phyloP scores from a whole-genome alignment of 176 grass and related monocot genomes.

The barley (Hordeum vulgare) region MorexV3_pseudomolecules_assembly NC_058522.1:238881361-238881860 shows the following conservation, averaged over 20 bases:
- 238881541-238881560: not conserved
- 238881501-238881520: not conserved
- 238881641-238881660: slow-evolving; percentile 17
- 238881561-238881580: not conserved
- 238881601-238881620: slow-evolving; percentile 42
- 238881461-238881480: not conserved
- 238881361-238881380: not conserved
- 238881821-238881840: not conserved
- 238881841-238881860: not conserved
- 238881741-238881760: slow-evolving; percentile 15
- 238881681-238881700: slow-evolving; percentile 6
- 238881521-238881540: not conserved
- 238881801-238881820: not conserved
- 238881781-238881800: not conserved
- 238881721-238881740: slow-evolving; percentile 17
- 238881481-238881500: not conserved
- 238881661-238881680: slow-evolving; percentile 4
- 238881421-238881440: not conserved
- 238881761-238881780: not conserved
- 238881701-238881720: slow-evolving; percentile 11
- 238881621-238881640: slow-evolving; percentile 18
- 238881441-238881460: not conserved
- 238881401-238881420: not conserved
- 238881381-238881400: not conserved
- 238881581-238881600: slow-evolving; percentile 15